Evolutionary conservation across 2,329 filamentous ascomycete genomes (phyloP).

Genomic region (Didymella glomerata): DNA sequence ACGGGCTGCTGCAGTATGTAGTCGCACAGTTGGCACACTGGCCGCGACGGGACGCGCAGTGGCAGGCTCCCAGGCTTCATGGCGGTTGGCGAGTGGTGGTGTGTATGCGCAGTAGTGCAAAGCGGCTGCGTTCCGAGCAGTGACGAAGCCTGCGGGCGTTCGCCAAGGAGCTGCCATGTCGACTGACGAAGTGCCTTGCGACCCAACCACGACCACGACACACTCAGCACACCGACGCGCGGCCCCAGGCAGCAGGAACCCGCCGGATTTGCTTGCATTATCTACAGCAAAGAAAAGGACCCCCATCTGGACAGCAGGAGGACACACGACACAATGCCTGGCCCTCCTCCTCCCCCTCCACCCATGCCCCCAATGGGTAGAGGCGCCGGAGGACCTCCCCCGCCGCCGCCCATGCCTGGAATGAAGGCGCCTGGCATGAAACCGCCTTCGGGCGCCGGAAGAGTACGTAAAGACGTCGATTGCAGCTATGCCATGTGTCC

Average conservation of each 20-base stretch:
- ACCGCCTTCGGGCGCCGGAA: constrained; percentile 44
- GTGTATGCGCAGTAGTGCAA: background rate
- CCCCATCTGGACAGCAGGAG: background rate
- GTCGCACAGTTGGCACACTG: constrained; percentile 48
- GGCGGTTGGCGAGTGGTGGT: constrained; percentile 16
- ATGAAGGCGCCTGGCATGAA: constrained; percentile 46
- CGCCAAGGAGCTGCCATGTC: constrained; percentile 16
- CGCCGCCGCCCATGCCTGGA: constrained; percentile 49
- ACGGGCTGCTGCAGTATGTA: constrained; percentile 42
- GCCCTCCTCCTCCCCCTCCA: constrained; percentile 49
- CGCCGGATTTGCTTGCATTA: constrained; percentile 2
- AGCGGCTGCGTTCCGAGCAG: constrained; percentile 7
- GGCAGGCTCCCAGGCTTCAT: constrained; percentile 44
- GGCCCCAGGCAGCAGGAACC: constrained; percentile 28
- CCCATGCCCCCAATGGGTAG: constrained; percentile 51
- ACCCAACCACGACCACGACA: constrained; percentile 31
- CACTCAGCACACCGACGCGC: constrained; percentile 25
- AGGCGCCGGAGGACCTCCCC: constrained; percentile 49
- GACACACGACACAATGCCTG: constrained; percentile 42
- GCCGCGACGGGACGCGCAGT: constrained; percentile 41
- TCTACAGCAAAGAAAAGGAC: background rate
- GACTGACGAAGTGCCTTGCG: constrained; percentile 17
- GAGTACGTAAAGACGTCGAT: constrained; percentile 35
- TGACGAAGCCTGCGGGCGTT: constrained; percentile 13
- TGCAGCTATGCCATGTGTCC: background rate